Evolutionary conservation across 2,329 filamentous ascomycete genomes (phyloP), one percentile per base, ranked within the genome.

Genomic region (Erysiphe pulchra): DNA sequence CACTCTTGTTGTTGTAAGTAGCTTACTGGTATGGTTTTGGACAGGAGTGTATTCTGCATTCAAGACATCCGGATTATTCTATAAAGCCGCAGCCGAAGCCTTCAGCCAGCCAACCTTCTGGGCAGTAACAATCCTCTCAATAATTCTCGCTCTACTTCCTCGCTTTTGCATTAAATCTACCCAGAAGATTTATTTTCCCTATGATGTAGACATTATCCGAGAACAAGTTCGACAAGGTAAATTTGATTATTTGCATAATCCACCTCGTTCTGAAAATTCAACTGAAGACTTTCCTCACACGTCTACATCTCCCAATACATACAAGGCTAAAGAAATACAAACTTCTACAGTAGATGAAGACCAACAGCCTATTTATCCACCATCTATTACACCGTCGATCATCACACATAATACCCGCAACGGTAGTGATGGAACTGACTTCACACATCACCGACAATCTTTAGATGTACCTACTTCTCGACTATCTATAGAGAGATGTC

Each of bases 121-220:
- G 90, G 77, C 81, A 16, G 69, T 83, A 42, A 74, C 83, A 46
- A 66, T 90, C 44, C 65, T 94, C 47, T 84, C 82, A 1, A 74
- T 85, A 1, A 70, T 84, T 51, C 72, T 92, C 47, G 87, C 82
- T 60, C 65, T 98, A 44, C 75, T 92, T 48, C 90, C 90, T 11
- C 77, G 90, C 24, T 93, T 95, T 60, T 71, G 74, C 42, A 69
- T 81, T 64, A 98, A 98, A 64, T 68, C 77, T 31, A 63, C 90
- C 44, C 90, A 95, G 61, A 98, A 98, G 63, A 80, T 93, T 46
- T 95, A 85, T 63, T 82, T 80, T 61, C 90, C 90, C 4, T 78
- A 80, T 53, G 90, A 98, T 56, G 77, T 94, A 48, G 90, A 98
- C 59, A 92, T 98, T 51, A 77, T 98, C 56, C 83, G 90, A 42